Evolutionary conservation across 805 yeast genomes (phyloP), one percentile per base, ranked within the genome.

Genomic region (Starmerella kuoi): DNA sequence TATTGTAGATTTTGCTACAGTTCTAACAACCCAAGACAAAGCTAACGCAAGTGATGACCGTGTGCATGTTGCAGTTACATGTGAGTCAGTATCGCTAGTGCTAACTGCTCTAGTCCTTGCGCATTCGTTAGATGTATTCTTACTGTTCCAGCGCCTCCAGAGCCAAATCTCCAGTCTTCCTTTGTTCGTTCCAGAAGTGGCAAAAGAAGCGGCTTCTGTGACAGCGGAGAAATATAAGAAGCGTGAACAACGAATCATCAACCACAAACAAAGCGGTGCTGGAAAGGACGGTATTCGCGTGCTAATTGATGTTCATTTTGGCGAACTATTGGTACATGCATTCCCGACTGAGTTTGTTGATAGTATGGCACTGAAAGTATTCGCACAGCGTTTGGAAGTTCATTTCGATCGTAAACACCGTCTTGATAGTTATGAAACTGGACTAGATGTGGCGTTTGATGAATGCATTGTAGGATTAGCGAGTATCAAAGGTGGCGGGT

Each of bases 71-170:
- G 48, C 52, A 12, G 46, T 47, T 4, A 52, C 54, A 17, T 45
- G 78, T 47, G 74, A 67, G 2, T 63, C 73, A 0, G 66, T 78
- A 14, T 74, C 73, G 44, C 54, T 83, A 2, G 84, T 73, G 53
- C 65, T 80, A 46, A 87, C 97, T 0, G 85, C 94, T 0, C 67
- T 91, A 54, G 79, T 94, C 0, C 91, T 91, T 0, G 78, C 95
- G 0, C 85, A 81, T 54, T 65, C 84, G 24, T 68, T 79, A 49
- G 95, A 87, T 59, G 77, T 91, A 35, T 72, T 74, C 54, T 76
- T 77, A 14, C 36, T 52, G 31, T 44, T 52, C 39, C 45, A 49
- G 39, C 52, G 53, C 4, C 38, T 52, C 18, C 49, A 46, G 27
- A 37, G 45, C 6, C 55, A 50, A 31, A 40, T 50, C 14, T 44